phyloP scores from a whole-genome alignment of 352 stramenopile genomes.

The Phytophthora multivora region DNA sequence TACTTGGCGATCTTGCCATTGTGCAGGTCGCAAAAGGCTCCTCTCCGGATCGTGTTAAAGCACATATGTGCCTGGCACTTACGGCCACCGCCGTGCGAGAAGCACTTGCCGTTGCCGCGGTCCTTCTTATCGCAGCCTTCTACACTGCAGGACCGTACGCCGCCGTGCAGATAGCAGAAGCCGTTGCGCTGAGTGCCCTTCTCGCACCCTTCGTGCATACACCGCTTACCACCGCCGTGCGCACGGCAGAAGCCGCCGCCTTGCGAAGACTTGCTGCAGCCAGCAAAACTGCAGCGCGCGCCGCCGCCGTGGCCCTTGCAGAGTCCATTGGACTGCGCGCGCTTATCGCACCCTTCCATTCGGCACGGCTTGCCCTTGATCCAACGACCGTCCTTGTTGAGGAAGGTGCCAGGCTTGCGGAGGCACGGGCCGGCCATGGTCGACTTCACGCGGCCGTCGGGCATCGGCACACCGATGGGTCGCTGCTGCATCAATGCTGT shows the following conservation, averaged over 20 bases:
- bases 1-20: conserved; percentile 36
- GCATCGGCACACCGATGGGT: conserved; percentile 9
- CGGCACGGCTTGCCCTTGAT: conserved; percentile 87
- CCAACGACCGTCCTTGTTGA: conserved; percentile 89
- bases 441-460: conserved; percentile 26
- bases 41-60: conserved; percentile 68
- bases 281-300: conserved; percentile 74
- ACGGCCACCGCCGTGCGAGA: conserved; percentile 74
- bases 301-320: conserved; percentile 86
- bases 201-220: conserved; percentile 70
- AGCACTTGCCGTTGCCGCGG: conserved; percentile 86
- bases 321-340: conserved; percentile 76
- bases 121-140: conserved; percentile 83
- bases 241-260: conserved; percentile 77
- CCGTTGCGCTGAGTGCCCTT: conserved; percentile 83
- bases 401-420: conserved; percentile 81
- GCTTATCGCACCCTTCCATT: conserved; percentile 75
- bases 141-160: conserved; percentile 71
- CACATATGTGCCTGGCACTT: conserved; percentile 71
- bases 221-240: conserved; percentile 83
- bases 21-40: conserved; percentile 64
- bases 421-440: conserved; percentile 45
- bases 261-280: conserved; percentile 78
- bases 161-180: conserved; percentile 82
- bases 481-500: conserved; percentile 38